Evolutionary conservation across 192 early-diverging fungal genomes (phyloP), one percentile per base, ranked within the genome.

Genomic region (Umbelopsis ramanniana): DNA sequence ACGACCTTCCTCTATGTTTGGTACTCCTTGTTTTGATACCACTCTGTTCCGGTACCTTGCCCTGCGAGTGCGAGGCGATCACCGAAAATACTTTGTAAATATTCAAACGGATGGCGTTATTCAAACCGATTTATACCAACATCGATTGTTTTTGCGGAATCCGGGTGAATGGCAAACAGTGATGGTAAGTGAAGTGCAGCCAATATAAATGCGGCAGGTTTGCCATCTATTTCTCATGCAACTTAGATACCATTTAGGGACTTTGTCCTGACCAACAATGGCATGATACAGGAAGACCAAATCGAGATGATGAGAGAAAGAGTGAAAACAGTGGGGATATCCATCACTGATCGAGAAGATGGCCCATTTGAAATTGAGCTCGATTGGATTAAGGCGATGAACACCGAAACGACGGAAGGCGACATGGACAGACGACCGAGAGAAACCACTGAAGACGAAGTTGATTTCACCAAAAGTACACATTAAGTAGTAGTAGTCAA

Each of bases 81-180:
- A 82, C 22, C 84, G 92, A 60, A 92, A 93, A 79, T 98, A 95
- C 82, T 91, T 96, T 87, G 94, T 98, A 68, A 98, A 98, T 75
- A 77, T 98, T 17, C 91, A 95, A 72, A 94, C 95, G 12, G 93
- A 95, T 69, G 88, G 88, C 24, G 78, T 96, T 19, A 88, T 93
- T 52, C 91, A 88, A 43, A 90, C 94, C 0, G 92, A 95, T 80
- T 85, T 97, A 24, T 97, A 93, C 84, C 97, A 98, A 78, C 97
- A 98, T 80, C 86, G 96, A 54, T 69, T 98, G 68, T 93, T 94
- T 71, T 87, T 96, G 52, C 84, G 91, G 63, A 92, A 82, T 5
- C 95, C 96, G 3, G 96, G 96, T 2, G 85, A 91, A 74, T 98
- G 96, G 96, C 96, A 98, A 84, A 92, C 87, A 24, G 85, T 96